These are phyloP conservation scores for Candida ascalaphidarum DNA, from an alignment of 805 yeast genomes.

Conservation along the genomic window DNA sequence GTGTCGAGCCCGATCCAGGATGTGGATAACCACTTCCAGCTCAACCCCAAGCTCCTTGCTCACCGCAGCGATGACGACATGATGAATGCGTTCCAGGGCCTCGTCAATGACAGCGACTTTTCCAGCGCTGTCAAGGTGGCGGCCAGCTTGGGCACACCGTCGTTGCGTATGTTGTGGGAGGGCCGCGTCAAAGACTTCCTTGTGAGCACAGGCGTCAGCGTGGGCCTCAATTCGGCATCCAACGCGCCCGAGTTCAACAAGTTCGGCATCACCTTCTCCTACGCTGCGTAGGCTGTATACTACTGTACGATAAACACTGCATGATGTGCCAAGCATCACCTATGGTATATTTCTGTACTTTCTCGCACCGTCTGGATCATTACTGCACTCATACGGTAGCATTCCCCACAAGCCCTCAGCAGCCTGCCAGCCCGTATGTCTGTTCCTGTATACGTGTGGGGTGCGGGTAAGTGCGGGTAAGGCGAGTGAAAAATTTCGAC, in stretches of 20 bases:
- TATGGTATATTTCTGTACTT: too few relatives aligned
- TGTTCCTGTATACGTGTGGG: too few relatives aligned
- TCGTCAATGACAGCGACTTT: constrained; percentile 46
- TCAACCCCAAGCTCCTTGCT: constrained; percentile 15
- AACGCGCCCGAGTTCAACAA: constrained; percentile 39
- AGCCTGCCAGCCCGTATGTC: too few relatives aligned
- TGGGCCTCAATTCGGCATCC: constrained; percentile 30
- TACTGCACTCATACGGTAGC: too few relatives aligned
- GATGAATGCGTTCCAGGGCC: constrained; percentile 41
- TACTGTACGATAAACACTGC: too few relatives aligned
- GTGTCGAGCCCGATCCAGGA: constrained; percentile 16
- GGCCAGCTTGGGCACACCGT: constrained; percentile 56
- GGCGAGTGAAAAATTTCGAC: too few relatives aligned
- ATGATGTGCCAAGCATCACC: too few relatives aligned
- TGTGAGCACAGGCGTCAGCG: constrained; percentile 62
- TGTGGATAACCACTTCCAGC: constrained; percentile 15
- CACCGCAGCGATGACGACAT: constrained; percentile 22
- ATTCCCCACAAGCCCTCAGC: too few relatives aligned
- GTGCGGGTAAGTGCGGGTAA: too few relatives aligned
- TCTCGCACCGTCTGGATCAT: too few relatives aligned
- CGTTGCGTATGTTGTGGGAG: constrained; percentile 72
- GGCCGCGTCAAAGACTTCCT: constrained; percentile 77
- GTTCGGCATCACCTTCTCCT: constrained; percentile 56
- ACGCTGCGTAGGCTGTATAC: too few relatives aligned
- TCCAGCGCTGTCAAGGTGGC: constrained; percentile 68